Conservation (phyloP, 2,329 filamentous ascomycete genomes). For the Phialocephala subalpina region DNA sequence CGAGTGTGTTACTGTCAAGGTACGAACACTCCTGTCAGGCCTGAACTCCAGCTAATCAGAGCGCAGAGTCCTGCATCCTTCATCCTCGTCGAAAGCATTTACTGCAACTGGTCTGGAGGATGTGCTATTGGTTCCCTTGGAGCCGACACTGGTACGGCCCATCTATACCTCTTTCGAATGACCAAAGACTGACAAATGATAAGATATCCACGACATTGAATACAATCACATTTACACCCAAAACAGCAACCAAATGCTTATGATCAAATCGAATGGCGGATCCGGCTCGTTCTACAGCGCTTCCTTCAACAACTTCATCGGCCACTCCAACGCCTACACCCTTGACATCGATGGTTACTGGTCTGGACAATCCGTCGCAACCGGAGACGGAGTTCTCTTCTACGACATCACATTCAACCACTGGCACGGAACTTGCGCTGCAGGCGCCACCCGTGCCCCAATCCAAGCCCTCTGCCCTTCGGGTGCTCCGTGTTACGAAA, state of each 20-base stretch:
- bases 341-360: constrained; percentile 63
- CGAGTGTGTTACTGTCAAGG: constrained; percentile 65
- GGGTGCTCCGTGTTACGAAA: constrained; percentile 58
- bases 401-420: constrained; percentile 60
- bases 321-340: constrained; percentile 65
- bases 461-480: constrained; percentile 61
- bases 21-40: neutral
- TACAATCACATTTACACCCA: constrained; percentile 66
- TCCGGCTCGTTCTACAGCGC: constrained; percentile 58
- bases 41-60: neutral
- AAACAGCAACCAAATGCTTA: constrained; percentile 66
- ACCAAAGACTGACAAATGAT: constrained; percentile 38
- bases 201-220: constrained; percentile 58
- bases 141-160: neutral
- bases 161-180: neutral
- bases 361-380: constrained; percentile 50
- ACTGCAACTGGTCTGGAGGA: constrained; percentile 68
- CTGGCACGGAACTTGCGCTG: constrained; percentile 62
- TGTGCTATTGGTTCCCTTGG: constrained; percentile 65
- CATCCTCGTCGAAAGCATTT: constrained; percentile 66
- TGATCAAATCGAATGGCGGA: constrained; percentile 69
- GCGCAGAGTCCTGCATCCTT: constrained; percentile 56
- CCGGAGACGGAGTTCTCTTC: constrained; percentile 58
- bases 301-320: constrained; percentile 66
- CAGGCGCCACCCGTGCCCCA: constrained; percentile 54